Evolutionary conservation across 2,329 filamentous ascomycete genomes (phyloP).

Genomic region (Pseudodiploospora longispora): DNA sequence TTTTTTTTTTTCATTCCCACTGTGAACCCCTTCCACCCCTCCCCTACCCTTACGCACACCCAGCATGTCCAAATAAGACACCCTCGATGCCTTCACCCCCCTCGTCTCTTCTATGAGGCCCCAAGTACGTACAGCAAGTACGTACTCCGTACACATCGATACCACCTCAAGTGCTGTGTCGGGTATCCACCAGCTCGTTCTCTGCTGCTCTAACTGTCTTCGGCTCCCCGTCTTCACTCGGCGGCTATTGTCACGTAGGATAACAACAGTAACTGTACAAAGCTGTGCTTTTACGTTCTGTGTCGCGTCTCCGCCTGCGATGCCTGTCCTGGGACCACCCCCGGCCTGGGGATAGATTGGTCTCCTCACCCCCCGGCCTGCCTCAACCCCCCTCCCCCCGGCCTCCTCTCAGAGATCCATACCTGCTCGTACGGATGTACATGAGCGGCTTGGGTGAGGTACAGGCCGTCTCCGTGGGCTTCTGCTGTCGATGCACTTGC

Average conservation of each 20-base stretch:
- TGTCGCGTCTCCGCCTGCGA: constrained; percentile 10
- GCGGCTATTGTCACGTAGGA: constrained; percentile 25
- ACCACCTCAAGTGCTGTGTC: no score
- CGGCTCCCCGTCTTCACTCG: constrained; percentile 12
- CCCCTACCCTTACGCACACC: neutral
- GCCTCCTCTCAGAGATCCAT: neutral
- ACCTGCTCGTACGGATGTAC: no score
- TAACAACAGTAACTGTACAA: constrained; percentile 15
- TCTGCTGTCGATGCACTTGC: constrained; percentile 8
- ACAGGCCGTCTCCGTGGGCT: constrained; percentile 3
- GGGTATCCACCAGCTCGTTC: no score
- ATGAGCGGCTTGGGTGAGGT: constrained; percentile 2
- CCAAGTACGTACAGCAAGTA: no score
- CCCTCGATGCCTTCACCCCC: no score
- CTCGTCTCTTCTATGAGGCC: no score
- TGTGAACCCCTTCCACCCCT: neutral
- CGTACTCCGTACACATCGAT: no score
- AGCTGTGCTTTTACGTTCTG: neutral
- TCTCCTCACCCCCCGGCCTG: constrained; percentile 4
- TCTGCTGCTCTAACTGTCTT: constrained; percentile 5
- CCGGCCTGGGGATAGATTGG: constrained; percentile 1
- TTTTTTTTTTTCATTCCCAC: neutral
- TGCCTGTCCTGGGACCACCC: constrained; percentile 9
- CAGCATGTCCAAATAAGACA: no score
- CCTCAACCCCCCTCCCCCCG: constrained; percentile 13